Evolutionary conservation across 192 early-diverging fungal species (phyloP).

Genomic region (Radiomyces spectabilis): DNA sequence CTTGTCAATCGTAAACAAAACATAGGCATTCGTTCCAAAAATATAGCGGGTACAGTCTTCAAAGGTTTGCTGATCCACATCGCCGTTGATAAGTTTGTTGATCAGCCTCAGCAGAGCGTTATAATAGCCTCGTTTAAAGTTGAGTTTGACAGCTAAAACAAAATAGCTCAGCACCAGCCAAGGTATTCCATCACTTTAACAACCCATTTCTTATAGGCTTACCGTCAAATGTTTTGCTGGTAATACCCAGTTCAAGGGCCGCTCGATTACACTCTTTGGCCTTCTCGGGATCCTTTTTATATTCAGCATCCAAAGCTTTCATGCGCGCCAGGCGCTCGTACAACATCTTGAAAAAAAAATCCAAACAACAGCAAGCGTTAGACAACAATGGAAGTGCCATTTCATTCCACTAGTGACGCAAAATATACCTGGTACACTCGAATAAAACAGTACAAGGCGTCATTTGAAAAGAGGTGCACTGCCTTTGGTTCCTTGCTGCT

Average conservation of each 20-base stretch:
- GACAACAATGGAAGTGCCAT: no score
- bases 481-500: no score
- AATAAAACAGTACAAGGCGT: constrained; percentile 80
- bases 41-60: constrained; percentile 83
- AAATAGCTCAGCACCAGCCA: no score
- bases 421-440: constrained; percentile 69
- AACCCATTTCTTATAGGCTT: background rate
- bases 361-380: background rate
- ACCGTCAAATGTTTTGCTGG: constrained; percentile 34
- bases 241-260: constrained; percentile 35
- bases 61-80: constrained; percentile 70
- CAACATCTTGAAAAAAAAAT: constrained; percentile 1
- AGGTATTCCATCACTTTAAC: background rate
- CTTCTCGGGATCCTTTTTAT: constrained; percentile 5
- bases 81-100: constrained; percentile 66
- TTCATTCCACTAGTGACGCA: background rate
- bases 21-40: constrained; percentile 84
- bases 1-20: constrained; percentile 86
- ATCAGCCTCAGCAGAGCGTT: constrained; percentile 65
- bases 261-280: background rate
- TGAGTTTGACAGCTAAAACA: constrained; percentile 31
- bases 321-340: constrained; percentile 7
- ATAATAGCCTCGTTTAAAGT: constrained; percentile 62
- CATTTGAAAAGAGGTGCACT: constrained; percentile 89
- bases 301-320: background rate